A percentile compares a stretch with the other conserved stretches of the same genome.
phyloP scores from a whole-genome alignment of 805 yeast species.

The Lachancea sp. region DNA sequence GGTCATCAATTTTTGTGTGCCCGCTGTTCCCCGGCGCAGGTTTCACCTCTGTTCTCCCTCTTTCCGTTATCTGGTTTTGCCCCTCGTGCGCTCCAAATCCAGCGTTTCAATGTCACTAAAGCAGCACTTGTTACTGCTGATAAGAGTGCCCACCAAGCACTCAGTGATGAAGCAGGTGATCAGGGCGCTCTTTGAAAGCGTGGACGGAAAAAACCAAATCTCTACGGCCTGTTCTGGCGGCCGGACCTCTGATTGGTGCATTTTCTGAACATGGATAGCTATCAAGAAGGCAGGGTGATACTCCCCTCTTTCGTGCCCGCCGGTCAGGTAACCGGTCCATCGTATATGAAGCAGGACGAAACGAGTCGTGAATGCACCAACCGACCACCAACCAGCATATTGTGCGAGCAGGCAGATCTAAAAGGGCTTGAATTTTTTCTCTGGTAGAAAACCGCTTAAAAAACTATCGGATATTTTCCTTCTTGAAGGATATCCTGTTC shows the following conservation, averaged over 20 bases:
- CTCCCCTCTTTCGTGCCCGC: neutral
- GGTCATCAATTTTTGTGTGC: neutral
- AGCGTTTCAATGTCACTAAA: neutral
- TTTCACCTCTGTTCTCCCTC: no score
- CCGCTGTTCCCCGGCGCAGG: neutral
- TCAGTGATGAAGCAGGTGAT: no score
- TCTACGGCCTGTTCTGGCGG: neutral
- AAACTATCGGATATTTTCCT: neutral
- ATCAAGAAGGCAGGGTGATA: constrained; percentile 2
- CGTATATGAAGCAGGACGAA: neutral
- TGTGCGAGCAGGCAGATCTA: neutral
- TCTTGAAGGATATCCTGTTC: no score
- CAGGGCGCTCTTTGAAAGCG: neutral
- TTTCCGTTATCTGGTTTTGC: neutral
- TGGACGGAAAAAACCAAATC: neutral
- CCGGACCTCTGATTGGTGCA: constrained; percentile 1
- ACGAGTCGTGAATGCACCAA: neutral
- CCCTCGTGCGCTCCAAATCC: neutral
- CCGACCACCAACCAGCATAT: neutral
- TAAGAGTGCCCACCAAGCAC: no score
- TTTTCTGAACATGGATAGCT: neutral
- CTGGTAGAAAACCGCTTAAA: no score
- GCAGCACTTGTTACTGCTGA: neutral
- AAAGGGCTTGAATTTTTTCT: no score
- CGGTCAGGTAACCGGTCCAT: neutral